A percentile compares a stretch with the other conserved stretches of the same genome.
Conservation (phyloP, 805 yeast genomes). For the Grigorovia yakushimaensis region DNA sequence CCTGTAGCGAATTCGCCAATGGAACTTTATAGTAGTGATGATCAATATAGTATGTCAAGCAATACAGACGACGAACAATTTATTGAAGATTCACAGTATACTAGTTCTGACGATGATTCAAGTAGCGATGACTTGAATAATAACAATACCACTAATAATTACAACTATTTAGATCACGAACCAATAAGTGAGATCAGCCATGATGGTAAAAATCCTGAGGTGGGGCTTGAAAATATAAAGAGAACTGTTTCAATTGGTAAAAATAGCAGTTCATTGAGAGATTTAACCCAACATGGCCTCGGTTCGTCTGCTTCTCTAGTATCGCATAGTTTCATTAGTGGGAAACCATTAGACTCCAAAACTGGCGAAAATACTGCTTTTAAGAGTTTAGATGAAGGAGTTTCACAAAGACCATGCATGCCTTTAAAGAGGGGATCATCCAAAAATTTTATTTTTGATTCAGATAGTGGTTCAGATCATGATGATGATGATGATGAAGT, state of each 20-base stretch:
- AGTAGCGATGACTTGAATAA: not conserved
- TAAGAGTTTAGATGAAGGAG: conserved; percentile 1
- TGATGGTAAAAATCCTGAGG: conserved; percentile 6
- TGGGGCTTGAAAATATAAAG: conserved; percentile 14
- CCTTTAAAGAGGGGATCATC: conserved; percentile 10
- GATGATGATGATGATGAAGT: conserved; percentile 12
- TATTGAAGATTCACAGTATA: conserved; percentile 18
- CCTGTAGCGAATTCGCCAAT: conserved; percentile 2
- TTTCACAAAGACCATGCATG: not conserved
- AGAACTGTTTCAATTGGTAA: conserved; percentile 25
- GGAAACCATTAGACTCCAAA: conserved; percentile 13
- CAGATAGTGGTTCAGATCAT: conserved; percentile 24
- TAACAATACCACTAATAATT: conserved; percentile 7
- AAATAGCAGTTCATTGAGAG: conserved; percentile 18
- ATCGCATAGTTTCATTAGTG: conserved; percentile 26
- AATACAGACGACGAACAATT: conserved; percentile 14
- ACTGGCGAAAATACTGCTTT: conserved; percentile 3
- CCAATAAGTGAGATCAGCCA: not conserved
- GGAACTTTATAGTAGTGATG: conserved; percentile 6
- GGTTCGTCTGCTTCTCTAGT: conserved; percentile 7
- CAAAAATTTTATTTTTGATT: conserved; percentile 22
- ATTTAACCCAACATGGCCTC: conserved; percentile 7
- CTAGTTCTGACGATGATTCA: conserved; percentile 19
- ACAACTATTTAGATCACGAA: conserved; percentile 3
- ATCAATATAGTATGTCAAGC: conserved; percentile 10